These are phyloP conservation scores for Tolypocladium sp. DNA, from an alignment of 2,329 filamentous ascomycete species.

Conservation along the genomic window DNA sequence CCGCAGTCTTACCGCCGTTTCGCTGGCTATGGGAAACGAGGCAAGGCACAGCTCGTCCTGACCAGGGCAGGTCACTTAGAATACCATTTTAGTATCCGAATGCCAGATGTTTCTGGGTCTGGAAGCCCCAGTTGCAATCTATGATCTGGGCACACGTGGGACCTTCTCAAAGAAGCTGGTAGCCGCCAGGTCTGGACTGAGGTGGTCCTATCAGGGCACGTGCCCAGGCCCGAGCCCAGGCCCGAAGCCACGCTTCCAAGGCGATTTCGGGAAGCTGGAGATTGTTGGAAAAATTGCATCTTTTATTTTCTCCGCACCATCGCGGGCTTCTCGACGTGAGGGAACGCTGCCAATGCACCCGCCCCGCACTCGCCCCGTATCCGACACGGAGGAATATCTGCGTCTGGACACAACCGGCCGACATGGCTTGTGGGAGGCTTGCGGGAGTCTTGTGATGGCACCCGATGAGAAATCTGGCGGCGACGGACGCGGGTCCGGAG, in stretches of 20 bases:
- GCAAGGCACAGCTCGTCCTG: neutral
- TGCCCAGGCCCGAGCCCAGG: neutral
- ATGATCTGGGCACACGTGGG: too few species aligned
- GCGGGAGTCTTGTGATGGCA: neutral
- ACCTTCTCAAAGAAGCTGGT: too few species aligned
- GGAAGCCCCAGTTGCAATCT: neutral
- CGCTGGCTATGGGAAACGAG: neutral
- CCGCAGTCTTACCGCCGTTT: neutral
- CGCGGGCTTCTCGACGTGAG: too few species aligned
- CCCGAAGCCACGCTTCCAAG: neutral
- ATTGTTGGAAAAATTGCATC: neutral
- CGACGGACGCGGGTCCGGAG: neutral
- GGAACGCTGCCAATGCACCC: too few species aligned
- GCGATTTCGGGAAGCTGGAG: neutral
- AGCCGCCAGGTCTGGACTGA: neutral
- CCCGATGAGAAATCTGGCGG: neutral
- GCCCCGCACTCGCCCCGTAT: neutral
- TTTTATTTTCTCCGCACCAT: too few species aligned
- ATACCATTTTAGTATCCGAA: neutral
- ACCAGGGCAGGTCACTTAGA: neutral
- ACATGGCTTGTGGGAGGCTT: neutral
- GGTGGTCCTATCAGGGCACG: neutral
- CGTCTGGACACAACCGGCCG: neutral
- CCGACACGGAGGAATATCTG: neutral
- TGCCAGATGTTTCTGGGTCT: neutral